Conservation (phyloP, 805 yeast species). For the Wickerhamiella vanderwaltii region DNA sequence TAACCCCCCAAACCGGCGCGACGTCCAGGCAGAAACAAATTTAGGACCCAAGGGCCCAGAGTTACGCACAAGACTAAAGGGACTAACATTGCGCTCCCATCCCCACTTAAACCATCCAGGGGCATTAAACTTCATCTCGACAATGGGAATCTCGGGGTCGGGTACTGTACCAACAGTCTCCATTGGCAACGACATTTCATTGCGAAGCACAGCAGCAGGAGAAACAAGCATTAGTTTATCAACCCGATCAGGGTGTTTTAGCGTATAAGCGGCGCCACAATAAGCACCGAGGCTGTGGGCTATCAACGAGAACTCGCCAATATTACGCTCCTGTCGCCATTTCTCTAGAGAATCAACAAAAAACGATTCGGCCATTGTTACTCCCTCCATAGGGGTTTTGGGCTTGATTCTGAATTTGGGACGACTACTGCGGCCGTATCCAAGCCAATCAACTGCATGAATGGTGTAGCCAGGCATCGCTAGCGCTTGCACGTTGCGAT, state of each 20-base stretch:
- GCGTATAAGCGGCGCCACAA: conserved; percentile 54
- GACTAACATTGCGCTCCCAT: conserved; percentile 83
- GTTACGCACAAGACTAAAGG: conserved; percentile 66
- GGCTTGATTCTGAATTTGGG: conserved; percentile 41
- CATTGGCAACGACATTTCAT: conserved; percentile 29
- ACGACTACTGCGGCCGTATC: conserved; percentile 82
- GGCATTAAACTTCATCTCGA: conserved; percentile 11
- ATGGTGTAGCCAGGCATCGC: conserved; percentile 44
- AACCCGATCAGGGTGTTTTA: conserved; percentile 48
- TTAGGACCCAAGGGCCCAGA: conserved; percentile 76
- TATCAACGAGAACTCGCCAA: conserved; percentile 43
- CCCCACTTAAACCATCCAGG: conserved; percentile 69
- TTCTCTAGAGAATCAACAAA: conserved; percentile 50
- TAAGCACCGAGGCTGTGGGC: conserved; percentile 96
- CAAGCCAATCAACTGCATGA: conserved; percentile 78
- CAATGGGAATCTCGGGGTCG: conserved; percentile 14
- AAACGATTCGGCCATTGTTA: conserved; percentile 44
- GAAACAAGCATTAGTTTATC: conserved; percentile 64
- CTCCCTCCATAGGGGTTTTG: conserved; percentile 26
- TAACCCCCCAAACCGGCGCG: conserved; percentile 60
- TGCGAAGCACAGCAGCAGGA: conserved; percentile 69
- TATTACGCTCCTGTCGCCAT: conserved; percentile 47
- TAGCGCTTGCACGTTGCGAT: conserved; percentile 51
- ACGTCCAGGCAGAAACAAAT: conserved; percentile 81
- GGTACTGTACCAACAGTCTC: conserved; percentile 15